These are phyloP conservation scores for Hortiboletus flavorubellus DNA, from an alignment of 768 basidiomycete genomes.

Conservation along the genomic window DNA sequence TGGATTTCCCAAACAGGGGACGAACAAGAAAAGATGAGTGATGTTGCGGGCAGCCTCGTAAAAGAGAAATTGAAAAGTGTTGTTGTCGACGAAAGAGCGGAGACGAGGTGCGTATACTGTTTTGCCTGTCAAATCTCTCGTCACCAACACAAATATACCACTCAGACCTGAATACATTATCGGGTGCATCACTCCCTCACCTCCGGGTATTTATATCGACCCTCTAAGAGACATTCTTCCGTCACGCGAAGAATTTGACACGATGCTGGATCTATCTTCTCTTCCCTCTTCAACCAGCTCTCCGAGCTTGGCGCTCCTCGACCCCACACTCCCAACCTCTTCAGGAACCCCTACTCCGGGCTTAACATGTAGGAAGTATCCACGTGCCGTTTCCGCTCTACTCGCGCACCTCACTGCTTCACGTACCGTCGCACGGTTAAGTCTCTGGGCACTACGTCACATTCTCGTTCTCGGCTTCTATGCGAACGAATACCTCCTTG, in stretches of 20 bases:
- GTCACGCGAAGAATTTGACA: slow-evolving; percentile 41
- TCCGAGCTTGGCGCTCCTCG: slow-evolving; percentile 55
- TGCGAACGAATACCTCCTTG: slow-evolving; percentile 56
- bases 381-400: slow-evolving; percentile 56
- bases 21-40: slow-evolving; percentile 20
- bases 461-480: slow-evolving; percentile 60
- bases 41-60: slow-evolving; percentile 33
- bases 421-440: slow-evolving; percentile 54
- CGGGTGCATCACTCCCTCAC: slow-evolving; percentile 32
- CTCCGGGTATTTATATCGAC: slow-evolving; percentile 38
- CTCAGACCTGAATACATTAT: slow-evolving; percentile 49
- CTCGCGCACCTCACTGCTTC: slow-evolving; percentile 54
- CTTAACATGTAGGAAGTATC: slow-evolving; percentile 41
- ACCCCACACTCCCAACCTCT: slow-evolving; percentile 53
- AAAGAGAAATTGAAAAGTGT: slow-evolving; percentile 41
- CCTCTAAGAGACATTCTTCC: slow-evolving; percentile 54
- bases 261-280: slow-evolving; percentile 37
- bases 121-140: neutral
- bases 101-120: slow-evolving; percentile 30
- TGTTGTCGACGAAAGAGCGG: slow-evolving; percentile 36
- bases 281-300: slow-evolving; percentile 48
- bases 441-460: slow-evolving; percentile 69
- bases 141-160: neutral
- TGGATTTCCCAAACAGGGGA: slow-evolving; percentile 18
- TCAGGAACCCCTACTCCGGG: slow-evolving; percentile 19